Evolutionary conservation across 768 basidiomycete species (phyloP).

Genomic region (Daedalea quercina): DNA sequence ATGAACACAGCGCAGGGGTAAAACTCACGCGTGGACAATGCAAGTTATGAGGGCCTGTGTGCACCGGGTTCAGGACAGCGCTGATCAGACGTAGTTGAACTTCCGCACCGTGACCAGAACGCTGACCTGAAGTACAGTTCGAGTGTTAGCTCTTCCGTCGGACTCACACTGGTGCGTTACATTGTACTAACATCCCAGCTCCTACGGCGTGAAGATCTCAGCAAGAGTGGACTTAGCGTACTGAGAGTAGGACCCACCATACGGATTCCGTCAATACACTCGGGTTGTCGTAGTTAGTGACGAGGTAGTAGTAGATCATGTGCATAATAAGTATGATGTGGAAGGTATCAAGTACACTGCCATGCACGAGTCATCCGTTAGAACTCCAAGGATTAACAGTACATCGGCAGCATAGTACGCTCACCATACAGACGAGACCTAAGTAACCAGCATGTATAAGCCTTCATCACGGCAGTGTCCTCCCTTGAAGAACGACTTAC

Average conservation of each 20-base stretch:
- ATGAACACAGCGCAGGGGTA: neutral
- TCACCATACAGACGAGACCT: neutral
- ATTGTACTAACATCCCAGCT: slow-evolving; percentile 7
- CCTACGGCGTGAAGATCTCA: slow-evolving; percentile 1
- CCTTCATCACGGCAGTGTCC: neutral
- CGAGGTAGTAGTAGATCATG: slow-evolving; percentile 12
- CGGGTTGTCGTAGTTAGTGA: slow-evolving; percentile 8
- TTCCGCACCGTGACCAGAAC: neutral
- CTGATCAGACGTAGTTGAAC: slow-evolving; percentile 3
- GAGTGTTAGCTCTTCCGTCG: neutral
- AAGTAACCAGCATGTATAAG: no score
- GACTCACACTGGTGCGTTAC: slow-evolving; percentile 4
- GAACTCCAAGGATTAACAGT: no score
- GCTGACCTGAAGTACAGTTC: neutral
- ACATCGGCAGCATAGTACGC: no score
- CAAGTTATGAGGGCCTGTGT: neutral
- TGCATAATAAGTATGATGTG: slow-evolving; percentile 10
- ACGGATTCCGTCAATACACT: slow-evolving; percentile 5
- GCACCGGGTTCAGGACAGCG: neutral
- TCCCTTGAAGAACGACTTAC: slow-evolving; percentile 1
- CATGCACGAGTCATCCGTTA: neutral
- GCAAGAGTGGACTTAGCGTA: neutral
- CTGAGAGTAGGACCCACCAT: slow-evolving; percentile 3
- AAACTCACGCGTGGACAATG: slow-evolving; percentile 2
- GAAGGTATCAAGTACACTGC: slow-evolving; percentile 6